Evolutionary conservation across 768 basidiomycete species (phyloP).

Genomic region (Gloeophyllum trabeum): DNA sequence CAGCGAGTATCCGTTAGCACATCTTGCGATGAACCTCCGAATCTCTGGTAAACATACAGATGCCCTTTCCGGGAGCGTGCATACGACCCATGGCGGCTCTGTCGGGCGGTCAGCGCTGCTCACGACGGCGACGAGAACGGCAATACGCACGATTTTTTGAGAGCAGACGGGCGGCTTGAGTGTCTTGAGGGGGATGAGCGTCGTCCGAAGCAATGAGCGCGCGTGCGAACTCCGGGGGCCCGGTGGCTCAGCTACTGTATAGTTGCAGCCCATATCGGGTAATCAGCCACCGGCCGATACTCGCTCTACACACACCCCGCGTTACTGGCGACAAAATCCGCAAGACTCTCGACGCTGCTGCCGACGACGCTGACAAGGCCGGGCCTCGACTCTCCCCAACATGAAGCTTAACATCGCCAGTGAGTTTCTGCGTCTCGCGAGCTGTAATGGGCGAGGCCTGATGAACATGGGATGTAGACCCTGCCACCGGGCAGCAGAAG

Average conservation of each 20-base stretch:
- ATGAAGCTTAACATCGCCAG: constrained; percentile 99
- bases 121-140: constrained; percentile 2
- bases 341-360: constrained; percentile 26
- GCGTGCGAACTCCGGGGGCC: constrained; percentile 25
- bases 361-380: constrained; percentile 31
- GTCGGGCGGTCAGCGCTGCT: constrained; percentile 4
- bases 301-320: constrained; percentile 7
- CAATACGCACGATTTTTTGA: constrained; percentile 24
- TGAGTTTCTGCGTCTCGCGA: constrained; percentile 27
- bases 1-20: too few relatives aligned
- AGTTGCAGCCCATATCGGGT: neutral
- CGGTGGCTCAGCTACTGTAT: neutral
- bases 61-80: constrained; percentile 99
- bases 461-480: constrained; percentile 40
- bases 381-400: constrained; percentile 20
- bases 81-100: constrained; percentile 79
- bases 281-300: neutral
- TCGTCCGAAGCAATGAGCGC: constrained; percentile 5
- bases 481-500: constrained; percentile 97
- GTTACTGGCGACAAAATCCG: constrained; percentile 12
- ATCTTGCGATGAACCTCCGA: neutral
- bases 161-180: constrained; percentile 29
- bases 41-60: constrained; percentile 71
- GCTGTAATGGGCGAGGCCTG: constrained; percentile 5
- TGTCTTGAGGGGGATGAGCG: constrained; percentile 21